Evolutionary conservation across 2,329 filamentous ascomycete species (phyloP), one percentile per base, ranked within the genome.

Genomic region (Aureobasidium sp.): DNA sequence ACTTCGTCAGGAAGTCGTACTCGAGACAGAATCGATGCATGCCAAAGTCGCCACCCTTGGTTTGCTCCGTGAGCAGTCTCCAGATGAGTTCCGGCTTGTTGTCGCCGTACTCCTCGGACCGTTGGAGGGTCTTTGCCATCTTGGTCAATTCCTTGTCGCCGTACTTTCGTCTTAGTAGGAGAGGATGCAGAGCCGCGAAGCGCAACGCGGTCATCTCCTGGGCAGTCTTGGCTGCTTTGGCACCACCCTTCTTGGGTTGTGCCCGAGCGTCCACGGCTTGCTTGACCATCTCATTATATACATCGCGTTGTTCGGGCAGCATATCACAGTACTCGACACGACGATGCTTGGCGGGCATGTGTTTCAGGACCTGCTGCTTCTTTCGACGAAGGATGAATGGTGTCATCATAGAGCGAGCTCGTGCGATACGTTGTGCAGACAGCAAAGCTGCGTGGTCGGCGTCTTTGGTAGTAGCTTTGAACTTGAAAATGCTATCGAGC

Each of bases 381-480:
- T 94, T 93, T 8, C 94, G 85, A 65, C 96, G 90, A 3, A 99
- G 79, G 59, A 99, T 94, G 71, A 99, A 99, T 0, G 94, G 94
- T 29, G 92, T 91, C 69, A 99, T 85, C 79, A 99, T 99, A 0
- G 89, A 91, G 60, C 92, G 86, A 2, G 94, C 94, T 48, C 92
- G 84, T 62, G 85, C 84, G 62, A 97, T 94, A 45, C 94, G 87
- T 72, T 96, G 90, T 48, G 85, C 87, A 29, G 94, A 96, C 1
- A 99, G 78, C 11, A 97, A 82, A 1, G 91, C 89, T 27, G 89
- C 89, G 71, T 97, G 84, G 13, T 82, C 79, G 29, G 88, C 83
- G 67, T 92, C 89, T 39, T 86, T 87, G 21, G 91, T 89, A 59
- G 89, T 92, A 11, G 93, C 90, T 70, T 95, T 96, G 71, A 95